phyloP scores from a whole-genome alignment of 1,284 basidiomycete species.

The Gymnopus androsaceus region DNA sequence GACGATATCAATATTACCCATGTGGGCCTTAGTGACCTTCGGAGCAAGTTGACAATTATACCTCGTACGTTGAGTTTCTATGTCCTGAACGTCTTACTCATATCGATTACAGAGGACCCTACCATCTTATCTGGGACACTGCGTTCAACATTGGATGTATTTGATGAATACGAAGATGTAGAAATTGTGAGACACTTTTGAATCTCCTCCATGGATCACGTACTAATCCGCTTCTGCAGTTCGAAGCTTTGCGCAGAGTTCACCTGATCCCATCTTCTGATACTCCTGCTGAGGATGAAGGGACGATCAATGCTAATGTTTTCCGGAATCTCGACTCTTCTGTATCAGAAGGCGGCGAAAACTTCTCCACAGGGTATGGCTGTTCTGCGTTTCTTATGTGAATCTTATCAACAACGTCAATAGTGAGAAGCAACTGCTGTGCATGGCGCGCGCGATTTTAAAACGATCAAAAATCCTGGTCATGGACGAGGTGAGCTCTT shows the following conservation, averaged over 20 bases:
- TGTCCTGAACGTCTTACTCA: background rate
- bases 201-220: conserved; percentile 9
- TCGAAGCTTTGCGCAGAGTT: conserved; percentile 85
- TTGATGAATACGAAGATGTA: conserved; percentile 83
- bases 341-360: conserved; percentile 90
- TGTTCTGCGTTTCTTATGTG: background rate
- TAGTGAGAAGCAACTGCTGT: conserved; percentile 81
- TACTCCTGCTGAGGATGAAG: conserved; percentile 50
- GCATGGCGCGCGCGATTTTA: conserved; percentile 83
- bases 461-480: conserved; percentile 75
- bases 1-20: conserved; percentile 87
- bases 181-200: conserved; percentile 75
- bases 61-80: conserved; percentile 60
- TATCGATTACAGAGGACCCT: conserved; percentile 69
- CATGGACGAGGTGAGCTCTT: conserved; percentile 74
- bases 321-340: conserved; percentile 85
- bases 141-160: conserved; percentile 89
- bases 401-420: background rate
- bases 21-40: conserved; percentile 87
- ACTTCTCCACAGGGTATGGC: conserved; percentile 86
- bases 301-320: conserved; percentile 74
- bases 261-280: conserved; percentile 76
- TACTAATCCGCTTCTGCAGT: conserved; percentile 51
- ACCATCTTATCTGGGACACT: conserved; percentile 87
- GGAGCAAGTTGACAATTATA: conserved; percentile 87